Conservation (phyloP, 306 rosid genomes). For the Abrus pulchellus region DNA sequence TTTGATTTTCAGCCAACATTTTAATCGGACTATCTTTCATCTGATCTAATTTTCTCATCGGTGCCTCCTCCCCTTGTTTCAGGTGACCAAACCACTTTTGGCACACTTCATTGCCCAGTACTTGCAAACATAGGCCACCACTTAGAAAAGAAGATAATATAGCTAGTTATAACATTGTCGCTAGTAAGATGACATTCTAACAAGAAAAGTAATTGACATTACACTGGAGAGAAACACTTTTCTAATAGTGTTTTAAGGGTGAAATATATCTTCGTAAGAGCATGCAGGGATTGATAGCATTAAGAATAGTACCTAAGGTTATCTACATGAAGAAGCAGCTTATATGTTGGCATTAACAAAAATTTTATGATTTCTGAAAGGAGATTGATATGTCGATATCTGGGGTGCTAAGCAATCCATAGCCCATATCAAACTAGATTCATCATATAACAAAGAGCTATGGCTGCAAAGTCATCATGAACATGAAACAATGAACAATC, state of each 20-base stretch:
- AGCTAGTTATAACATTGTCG: slow-evolving; percentile 1
- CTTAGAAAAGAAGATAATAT: slow-evolving; percentile 10
- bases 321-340: not conserved
- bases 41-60: not conserved
- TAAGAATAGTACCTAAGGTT: not conserved
- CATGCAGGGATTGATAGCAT: not conserved
- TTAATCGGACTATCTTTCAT: slow-evolving; percentile 5
- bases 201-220: not conserved
- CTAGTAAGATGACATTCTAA: not conserved
- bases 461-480: not conserved
- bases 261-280: not conserved
- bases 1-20: not conserved
- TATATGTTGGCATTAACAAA: too few relatives aligned
- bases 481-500: not conserved
- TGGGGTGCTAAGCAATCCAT: not conserved
- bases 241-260: slow-evolving; percentile 14
- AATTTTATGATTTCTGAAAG: too few relatives aligned
- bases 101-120: not conserved
- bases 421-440: not conserved
- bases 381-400: not conserved
- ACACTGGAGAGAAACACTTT: not conserved
- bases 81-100: not conserved
- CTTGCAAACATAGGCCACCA: not conserved
- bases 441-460: not conserved
- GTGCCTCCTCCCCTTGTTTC: not conserved